A percentile compares a stretch with the other conserved stretches of the same genome.
phyloP scores from a whole-genome alignment of 176 grass and related monocot genomes.

The Cenchrus purpureus region DNA sequence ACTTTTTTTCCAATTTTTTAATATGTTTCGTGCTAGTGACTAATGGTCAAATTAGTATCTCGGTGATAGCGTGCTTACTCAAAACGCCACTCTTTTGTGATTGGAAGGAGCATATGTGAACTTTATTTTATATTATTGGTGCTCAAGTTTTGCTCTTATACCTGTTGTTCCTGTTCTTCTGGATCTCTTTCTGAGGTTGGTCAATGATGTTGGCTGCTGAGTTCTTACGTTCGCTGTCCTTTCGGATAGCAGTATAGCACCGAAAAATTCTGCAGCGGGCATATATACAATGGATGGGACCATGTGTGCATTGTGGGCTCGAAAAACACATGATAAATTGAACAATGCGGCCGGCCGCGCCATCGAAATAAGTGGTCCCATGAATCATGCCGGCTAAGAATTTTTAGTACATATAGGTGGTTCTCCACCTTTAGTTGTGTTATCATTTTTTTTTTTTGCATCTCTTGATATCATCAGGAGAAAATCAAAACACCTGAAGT shows the following conservation, averaged over 20 bases:
- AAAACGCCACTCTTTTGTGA: too few relatives aligned
- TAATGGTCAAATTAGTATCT: too few relatives aligned
- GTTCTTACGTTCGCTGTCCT: not conserved
- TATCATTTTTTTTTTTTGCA: not conserved
- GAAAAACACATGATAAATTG: not conserved
- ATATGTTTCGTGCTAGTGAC: too few relatives aligned
- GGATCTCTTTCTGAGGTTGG: constrained; percentile 8
- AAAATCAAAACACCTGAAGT: not conserved
- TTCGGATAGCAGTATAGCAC: not conserved
- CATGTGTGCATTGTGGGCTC: not conserved
- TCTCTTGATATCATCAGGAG: not conserved
- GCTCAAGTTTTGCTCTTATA: too few relatives aligned
- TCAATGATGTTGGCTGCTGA: not conserved
- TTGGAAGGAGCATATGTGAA: too few relatives aligned
- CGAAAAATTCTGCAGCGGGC: not conserved
- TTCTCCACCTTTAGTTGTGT: not conserved
- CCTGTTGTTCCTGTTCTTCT: not conserved
- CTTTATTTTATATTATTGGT: too few relatives aligned
- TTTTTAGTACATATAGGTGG: not conserved
- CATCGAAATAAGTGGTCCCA: not conserved
- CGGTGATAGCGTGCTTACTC: too few relatives aligned
- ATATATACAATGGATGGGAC: not conserved
- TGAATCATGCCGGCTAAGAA: constrained; percentile 8
- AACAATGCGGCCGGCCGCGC: not conserved
- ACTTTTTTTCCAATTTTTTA: too few relatives aligned